phyloP scores from a whole-genome alignment of 495 filamentous ascomycete genomes.

The Durotheca rogersii region DNA sequence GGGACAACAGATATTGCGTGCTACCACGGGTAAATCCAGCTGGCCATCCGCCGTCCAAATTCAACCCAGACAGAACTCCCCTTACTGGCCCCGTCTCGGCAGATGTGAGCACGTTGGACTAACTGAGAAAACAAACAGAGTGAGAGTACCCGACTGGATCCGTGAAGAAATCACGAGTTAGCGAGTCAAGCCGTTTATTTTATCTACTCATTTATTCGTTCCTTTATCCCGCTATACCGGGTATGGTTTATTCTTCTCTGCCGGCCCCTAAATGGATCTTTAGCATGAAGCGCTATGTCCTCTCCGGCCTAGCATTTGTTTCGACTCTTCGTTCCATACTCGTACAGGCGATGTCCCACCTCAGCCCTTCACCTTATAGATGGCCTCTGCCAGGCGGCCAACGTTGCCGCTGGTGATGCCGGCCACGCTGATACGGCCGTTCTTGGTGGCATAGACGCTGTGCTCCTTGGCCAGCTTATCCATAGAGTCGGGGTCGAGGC shows the following conservation, averaged over 20 bases:
- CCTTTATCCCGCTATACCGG: constrained; percentile 1
- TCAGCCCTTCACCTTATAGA: constrained; percentile 83
- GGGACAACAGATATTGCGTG: too few species aligned
- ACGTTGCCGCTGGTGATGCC: constrained; percentile 95
- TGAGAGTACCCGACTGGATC: too few species aligned
- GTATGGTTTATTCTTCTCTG: constrained; percentile 7
- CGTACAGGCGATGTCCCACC: neutral
- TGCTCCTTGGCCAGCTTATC: constrained; percentile 90
- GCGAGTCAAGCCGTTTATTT: neutral
- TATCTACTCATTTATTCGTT: neutral
- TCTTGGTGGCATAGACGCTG: constrained; percentile 96
- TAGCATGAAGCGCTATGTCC: too few species aligned
- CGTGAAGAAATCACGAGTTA: neutral
- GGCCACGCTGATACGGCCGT: constrained; percentile 95
- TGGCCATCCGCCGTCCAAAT: constrained; percentile 1
- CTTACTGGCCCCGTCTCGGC: too few species aligned
- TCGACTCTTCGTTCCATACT: too few species aligned
- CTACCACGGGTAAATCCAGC: too few species aligned
- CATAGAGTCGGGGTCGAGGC: constrained; percentile 90
- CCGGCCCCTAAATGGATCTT: too few species aligned
- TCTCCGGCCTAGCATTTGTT: neutral
- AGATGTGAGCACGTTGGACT: too few species aligned
- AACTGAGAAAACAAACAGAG: too few species aligned
- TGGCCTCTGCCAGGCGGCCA: constrained; percentile 87
- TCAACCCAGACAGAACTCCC: too few species aligned